A percentile compares a stretch with the other conserved stretches of the same genome.
phyloP scores from a whole-genome alignment of 1,139 yeast genomes.

The Candida neerlandica region DNA sequence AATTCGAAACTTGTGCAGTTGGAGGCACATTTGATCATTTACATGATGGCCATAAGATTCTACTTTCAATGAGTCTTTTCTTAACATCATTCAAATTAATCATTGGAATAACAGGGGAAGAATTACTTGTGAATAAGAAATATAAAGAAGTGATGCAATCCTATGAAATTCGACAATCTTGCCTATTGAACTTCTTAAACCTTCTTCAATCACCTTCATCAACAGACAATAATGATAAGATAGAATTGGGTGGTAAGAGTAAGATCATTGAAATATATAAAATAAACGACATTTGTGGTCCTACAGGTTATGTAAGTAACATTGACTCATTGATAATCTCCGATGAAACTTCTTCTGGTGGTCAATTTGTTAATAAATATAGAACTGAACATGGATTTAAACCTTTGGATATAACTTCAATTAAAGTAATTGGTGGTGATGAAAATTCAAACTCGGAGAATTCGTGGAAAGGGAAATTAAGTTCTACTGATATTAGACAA shows the following conservation, averaged over 20 bases:
- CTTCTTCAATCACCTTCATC: slow-evolving; percentile 33
- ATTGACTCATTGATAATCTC: slow-evolving; percentile 84
- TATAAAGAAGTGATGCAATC: slow-evolving; percentile 66
- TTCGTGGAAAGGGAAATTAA: slow-evolving; percentile 69
- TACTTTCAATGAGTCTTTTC: slow-evolving; percentile 74
- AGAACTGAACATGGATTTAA: slow-evolving; percentile 61
- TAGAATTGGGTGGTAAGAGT: slow-evolving; percentile 31
- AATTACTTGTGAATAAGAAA: slow-evolving; percentile 72
- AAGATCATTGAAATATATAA: slow-evolving; percentile 46
- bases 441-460: slow-evolving; percentile 50
- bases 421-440: slow-evolving; percentile 67
- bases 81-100: slow-evolving; percentile 58
- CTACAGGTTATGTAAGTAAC: slow-evolving; percentile 76
- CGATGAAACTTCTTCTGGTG: slow-evolving; percentile 79
- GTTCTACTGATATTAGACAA: slow-evolving; percentile 67
- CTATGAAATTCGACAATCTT: slow-evolving; percentile 51
- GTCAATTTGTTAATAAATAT: slow-evolving; percentile 64
- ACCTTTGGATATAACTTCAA: slow-evolving; percentile 56
- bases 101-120: slow-evolving; percentile 85
- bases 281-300: slow-evolving; percentile 90
- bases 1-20: slow-evolving; percentile 49
- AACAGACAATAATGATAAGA: too few species aligned
- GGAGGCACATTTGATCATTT: slow-evolving; percentile 98
- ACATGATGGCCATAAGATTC: slow-evolving; percentile 92
- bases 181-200: slow-evolving; percentile 38